Evolutionary conservation across 805 yeast species (phyloP).

Genomic region (Groenewaldozyma salmanticensis): DNA sequence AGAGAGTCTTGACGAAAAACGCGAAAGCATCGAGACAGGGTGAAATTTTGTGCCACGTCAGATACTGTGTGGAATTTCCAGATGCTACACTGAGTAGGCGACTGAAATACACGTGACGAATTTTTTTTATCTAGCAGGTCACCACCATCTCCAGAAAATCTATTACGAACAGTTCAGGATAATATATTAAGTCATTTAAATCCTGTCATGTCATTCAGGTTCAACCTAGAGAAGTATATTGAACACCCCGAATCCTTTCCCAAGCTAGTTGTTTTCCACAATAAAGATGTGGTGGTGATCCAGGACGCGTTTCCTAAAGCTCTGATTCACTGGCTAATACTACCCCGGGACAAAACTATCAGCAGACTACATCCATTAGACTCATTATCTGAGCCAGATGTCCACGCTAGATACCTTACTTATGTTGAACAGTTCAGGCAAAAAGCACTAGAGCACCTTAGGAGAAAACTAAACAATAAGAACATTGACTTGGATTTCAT

Average conservation of each 20-base stretch:
- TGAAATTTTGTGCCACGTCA: too few relatives aligned
- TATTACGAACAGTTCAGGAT: too few relatives aligned
- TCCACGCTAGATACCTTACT: slow-evolving; percentile 21
- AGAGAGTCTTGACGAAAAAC: too few relatives aligned
- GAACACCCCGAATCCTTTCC: slow-evolving; percentile 33
- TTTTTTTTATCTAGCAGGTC: too few relatives aligned
- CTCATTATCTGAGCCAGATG: slow-evolving; percentile 33
- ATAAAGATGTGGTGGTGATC: slow-evolving; percentile 46
- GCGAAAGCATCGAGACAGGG: too few relatives aligned
- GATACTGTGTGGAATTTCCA: too few relatives aligned
- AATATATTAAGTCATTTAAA: neutral
- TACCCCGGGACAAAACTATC: slow-evolving; percentile 40
- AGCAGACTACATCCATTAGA: slow-evolving; percentile 43
- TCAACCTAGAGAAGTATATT: slow-evolving; percentile 37
- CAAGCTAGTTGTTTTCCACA: slow-evolving; percentile 36
- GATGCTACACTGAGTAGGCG: too few relatives aligned
- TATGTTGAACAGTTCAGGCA: slow-evolving; percentile 33
- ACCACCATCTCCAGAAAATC: too few relatives aligned
- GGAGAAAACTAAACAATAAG: slow-evolving; percentile 17
- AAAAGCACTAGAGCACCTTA: slow-evolving; percentile 25
- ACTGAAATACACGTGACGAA: too few relatives aligned
- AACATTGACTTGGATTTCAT: slow-evolving; percentile 21
- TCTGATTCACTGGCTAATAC: slow-evolving; percentile 45
- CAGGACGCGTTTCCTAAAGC: slow-evolving; percentile 59
- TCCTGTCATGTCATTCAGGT: slow-evolving; percentile 4